phyloP scores from a whole-genome alignment of 164 flowering plant genomes.

The Aristolochia californica region DNA sequence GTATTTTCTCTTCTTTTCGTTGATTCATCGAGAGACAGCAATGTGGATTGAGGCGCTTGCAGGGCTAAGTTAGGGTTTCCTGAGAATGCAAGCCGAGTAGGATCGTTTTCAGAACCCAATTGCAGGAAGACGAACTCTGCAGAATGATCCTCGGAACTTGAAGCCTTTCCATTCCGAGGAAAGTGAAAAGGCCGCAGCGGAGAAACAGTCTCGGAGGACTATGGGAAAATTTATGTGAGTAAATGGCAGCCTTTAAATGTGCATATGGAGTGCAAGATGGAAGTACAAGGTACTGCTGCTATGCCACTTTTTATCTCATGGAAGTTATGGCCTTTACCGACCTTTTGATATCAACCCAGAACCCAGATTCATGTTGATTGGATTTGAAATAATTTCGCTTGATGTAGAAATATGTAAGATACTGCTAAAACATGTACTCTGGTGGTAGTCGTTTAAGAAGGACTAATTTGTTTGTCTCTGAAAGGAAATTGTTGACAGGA shows the following conservation, averaged over 20 bases:
- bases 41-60: slow-evolving; percentile 5
- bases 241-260: slow-evolving; percentile 10
- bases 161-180: slow-evolving; percentile 9
- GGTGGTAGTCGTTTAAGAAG: too few species aligned
- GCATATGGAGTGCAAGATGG: slow-evolving; percentile 6
- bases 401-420: too few species aligned
- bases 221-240: slow-evolving; percentile 11
- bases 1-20: neutral
- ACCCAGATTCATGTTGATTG: too few species aligned
- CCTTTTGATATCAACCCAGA: too few species aligned
- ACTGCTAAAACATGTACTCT: too few species aligned
- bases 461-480: too few species aligned
- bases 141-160: slow-evolving; percentile 27
- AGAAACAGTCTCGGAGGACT: slow-evolving; percentile 7
- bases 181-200: too few species aligned
- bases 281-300: neutral
- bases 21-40: slow-evolving; percentile 2
- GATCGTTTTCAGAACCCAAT: slow-evolving; percentile 6
- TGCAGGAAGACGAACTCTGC: slow-evolving; percentile 12
- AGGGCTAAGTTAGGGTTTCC: slow-evolving; percentile 14
- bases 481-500: too few species aligned
- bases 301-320: neutral
- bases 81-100: slow-evolving; percentile 6
- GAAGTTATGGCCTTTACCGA: slow-evolving; percentile 1
- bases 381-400: too few species aligned